These are phyloP conservation scores for Kwoniella europaea DNA, from an alignment of 768 basidiomycete species.

Conservation along the genomic window DNA sequence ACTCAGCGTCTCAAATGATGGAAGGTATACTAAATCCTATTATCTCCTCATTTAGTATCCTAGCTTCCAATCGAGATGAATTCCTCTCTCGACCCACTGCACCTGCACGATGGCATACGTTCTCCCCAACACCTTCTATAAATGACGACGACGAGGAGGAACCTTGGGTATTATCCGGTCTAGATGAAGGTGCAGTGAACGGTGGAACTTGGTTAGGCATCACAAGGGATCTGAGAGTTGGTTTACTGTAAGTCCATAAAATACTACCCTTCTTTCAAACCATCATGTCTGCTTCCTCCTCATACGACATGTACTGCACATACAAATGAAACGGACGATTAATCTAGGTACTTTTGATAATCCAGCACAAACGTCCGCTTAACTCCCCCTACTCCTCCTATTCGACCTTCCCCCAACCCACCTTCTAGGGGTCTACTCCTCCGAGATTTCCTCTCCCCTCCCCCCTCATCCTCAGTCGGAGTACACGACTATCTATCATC, in stretches of 20 bases:
- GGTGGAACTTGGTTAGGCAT: constrained; percentile 58
- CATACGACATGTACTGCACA: no score
- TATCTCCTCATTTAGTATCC: constrained; percentile 35
- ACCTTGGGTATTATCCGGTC: constrained; percentile 19
- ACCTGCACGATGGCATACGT: constrained; percentile 54
- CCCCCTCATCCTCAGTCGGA: not conserved
- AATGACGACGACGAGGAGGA: not conserved
- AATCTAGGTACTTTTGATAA: not conserved
- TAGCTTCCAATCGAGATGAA: constrained; percentile 59
- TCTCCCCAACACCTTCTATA: not conserved
- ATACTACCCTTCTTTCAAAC: not conserved
- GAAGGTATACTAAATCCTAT: no score
- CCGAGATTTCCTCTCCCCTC: constrained; percentile 45
- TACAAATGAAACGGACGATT: no score
- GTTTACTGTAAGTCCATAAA: constrained; percentile 38
- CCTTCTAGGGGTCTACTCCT: constrained; percentile 55
- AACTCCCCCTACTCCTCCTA: constrained; percentile 22
- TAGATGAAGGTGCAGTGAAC: constrained; percentile 12
- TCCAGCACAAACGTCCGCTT: constrained; percentile 42
- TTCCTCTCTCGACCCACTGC: constrained; percentile 56
- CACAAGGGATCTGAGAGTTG: constrained; percentile 43
- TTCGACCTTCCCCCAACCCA: constrained; percentile 26
- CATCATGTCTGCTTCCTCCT: not conserved
- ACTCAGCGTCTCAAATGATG: no score
- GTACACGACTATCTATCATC: constrained; percentile 39